Evolutionary conservation across 495 filamentous ascomycete genomes (phyloP).

Genomic region (Xylaria bambusicola): DNA sequence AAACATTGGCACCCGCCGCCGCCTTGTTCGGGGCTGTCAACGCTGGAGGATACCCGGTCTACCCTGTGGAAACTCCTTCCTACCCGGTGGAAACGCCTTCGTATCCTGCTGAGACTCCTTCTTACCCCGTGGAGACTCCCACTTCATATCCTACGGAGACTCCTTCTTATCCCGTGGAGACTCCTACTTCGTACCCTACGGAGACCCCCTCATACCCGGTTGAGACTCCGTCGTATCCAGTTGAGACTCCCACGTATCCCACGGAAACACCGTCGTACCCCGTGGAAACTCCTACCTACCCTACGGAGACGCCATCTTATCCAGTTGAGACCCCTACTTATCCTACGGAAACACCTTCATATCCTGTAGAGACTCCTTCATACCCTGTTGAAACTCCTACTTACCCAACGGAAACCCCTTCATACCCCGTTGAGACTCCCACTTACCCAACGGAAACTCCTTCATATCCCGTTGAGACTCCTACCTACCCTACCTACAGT

Average conservation of each 20-base stretch:
- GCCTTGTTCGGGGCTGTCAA: constrained; percentile 36
- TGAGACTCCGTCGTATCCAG: constrained; percentile 21
- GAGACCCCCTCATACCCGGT: constrained; percentile 20
- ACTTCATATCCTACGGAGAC: background rate
- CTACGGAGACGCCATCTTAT: constrained; percentile 12
- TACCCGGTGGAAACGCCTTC: constrained; percentile 17
- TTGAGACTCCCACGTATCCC: constrained; percentile 24
- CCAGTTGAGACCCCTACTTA: constrained; percentile 5
- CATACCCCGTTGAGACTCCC: constrained; percentile 1
- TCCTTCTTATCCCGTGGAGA: background rate
- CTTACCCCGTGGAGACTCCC: background rate
- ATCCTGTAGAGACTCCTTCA: constrained; percentile 17
- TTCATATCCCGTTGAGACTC: constrained; percentile 14
- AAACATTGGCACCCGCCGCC: constrained; percentile 37
- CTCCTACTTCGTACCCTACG: constrained; percentile 14
- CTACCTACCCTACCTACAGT: constrained; percentile 18
- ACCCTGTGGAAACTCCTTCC: constrained; percentile 13
- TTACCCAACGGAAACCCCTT: constrained; percentile 1
- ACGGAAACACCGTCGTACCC: background rate
- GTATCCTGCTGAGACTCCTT: constrained; percentile 15
- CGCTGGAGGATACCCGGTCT: constrained; percentile 27
- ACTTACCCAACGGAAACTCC: background rate
- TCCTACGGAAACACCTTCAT: background rate
- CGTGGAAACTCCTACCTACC: background rate
- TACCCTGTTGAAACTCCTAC: constrained; percentile 16